phyloP scores from a whole-genome alignment of 306 rosid genomes.

The Cucumis melo region DNA sequence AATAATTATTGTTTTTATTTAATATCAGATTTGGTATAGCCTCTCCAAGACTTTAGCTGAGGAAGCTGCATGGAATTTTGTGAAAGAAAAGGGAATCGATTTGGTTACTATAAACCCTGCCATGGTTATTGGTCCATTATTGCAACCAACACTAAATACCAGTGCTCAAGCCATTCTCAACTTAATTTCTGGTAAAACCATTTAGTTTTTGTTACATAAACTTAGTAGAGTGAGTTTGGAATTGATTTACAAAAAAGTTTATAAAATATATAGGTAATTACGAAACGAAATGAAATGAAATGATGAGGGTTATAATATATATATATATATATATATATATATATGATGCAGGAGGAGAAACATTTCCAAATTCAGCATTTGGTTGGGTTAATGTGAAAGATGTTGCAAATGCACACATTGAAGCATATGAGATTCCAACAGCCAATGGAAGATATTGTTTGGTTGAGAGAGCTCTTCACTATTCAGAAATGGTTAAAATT shows the following conservation, averaged over 20 bases:
- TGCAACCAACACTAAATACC: conserved; percentile 54
- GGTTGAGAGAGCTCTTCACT: neutral
- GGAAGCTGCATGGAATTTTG: conserved; percentile 81
- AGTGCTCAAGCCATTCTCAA: conserved; percentile 33
- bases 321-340: no score
- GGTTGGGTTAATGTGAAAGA: conserved; percentile 74
- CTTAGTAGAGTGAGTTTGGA: no score
- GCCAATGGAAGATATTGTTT: conserved; percentile 62
- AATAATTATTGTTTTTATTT: no score
- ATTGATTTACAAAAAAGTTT: no score
- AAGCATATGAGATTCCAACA: conserved; percentile 65
- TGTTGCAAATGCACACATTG: conserved; percentile 65
- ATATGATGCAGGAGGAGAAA: conserved; percentile 41
- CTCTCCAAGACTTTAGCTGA: conserved; percentile 81
- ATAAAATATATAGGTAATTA: no score
- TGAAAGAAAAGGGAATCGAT: conserved; percentile 53
- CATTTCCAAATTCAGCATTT: conserved; percentile 27
- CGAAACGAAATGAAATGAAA: no score
- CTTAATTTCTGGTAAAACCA: conserved; percentile 28
- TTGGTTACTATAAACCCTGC: conserved; percentile 55
- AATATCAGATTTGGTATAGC: conserved; percentile 50
- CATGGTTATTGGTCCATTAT: conserved; percentile 64
- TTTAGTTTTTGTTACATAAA: no score
- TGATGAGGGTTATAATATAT: neutral
- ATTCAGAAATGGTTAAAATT: neutral